Base-by-base conservation (phyloP, 306 rosid genomes). In the Boehmeria nivea region DNA sequence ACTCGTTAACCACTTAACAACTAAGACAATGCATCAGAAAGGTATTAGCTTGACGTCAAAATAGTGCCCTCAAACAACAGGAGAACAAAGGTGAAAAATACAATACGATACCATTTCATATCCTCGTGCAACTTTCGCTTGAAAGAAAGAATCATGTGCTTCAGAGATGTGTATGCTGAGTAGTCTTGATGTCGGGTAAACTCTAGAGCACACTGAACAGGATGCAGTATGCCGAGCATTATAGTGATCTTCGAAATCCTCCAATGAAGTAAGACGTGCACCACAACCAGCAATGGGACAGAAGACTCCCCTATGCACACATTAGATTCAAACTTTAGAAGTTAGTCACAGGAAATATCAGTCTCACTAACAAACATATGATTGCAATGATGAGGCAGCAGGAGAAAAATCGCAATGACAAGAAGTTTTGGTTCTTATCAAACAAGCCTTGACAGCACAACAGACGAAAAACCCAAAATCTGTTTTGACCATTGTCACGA, bases 211-310 rank as follows among this genome's bases (percentile, higher is more conserved):
- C 61, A 87, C 89, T 21, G 89, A 80, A 61, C 96, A 91, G 27
- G 85, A 84, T 27, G 96, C 93, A 47, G 89, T 64, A 59, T 87
- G 99, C 59, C 93, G 81, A 28, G 93, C 85, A 61, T 77, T 84
- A 59, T 91, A 87, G 75, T 91, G 99, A 81, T 79, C 79, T 73
- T 91, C 96, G 10, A 91, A 91, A 53, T 78, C 82, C 78, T 91
- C 95, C 70, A 81, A 64, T 17, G 93, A 84, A 45, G 40, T 71
- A 83, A 91, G 67, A 70, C 49, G 63, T 33, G 93, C 77, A 64
- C 83, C 83, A 54, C 99, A 91, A 46, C 96, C 87, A 57, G 70
- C 99, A 66, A 91, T 80, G 40, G 96, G 87, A 65, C 99, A 91
- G 63, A 75, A 78, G 12, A 83, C 70, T 28, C 70, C 76, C 75